These are phyloP conservation scores for Alternaria sp. DNA, from an alignment of 2,329 filamentous ascomycete genomes.

Conservation along the genomic window DNA sequence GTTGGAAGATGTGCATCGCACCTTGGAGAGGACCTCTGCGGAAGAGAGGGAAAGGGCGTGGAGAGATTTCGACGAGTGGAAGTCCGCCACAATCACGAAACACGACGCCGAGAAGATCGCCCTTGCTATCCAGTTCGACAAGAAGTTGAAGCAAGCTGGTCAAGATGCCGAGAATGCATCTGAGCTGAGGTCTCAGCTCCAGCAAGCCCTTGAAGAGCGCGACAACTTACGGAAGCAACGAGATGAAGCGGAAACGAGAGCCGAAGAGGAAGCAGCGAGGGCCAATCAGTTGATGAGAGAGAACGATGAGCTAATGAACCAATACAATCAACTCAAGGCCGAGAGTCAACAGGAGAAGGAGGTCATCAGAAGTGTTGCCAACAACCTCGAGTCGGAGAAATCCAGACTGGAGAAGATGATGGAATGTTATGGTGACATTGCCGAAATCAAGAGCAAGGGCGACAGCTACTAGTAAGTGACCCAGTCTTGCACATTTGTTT, in stretches of 20 bases:
- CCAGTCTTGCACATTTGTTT: constrained; percentile 30
- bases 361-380: constrained; percentile 50
- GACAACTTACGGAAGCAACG: constrained; percentile 56
- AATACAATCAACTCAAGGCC: constrained; percentile 42
- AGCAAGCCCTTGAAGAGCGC: constrained; percentile 59
- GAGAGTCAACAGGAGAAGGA: constrained; percentile 50
- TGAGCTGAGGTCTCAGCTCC: constrained; percentile 50
- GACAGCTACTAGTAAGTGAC: constrained; percentile 57
- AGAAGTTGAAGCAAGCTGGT: constrained; percentile 56
- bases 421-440: constrained; percentile 54
- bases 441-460: constrained; percentile 55
- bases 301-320: constrained; percentile 47
- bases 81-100: constrained; percentile 46
- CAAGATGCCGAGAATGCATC: constrained; percentile 54
- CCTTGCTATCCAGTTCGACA: constrained; percentile 52
- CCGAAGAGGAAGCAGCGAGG: constrained; percentile 44
- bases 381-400: constrained; percentile 54
- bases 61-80: constrained; percentile 56
- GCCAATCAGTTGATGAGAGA: constrained; percentile 44
- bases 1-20: constrained; percentile 52
- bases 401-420: constrained; percentile 54
- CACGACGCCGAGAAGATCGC: constrained; percentile 52
- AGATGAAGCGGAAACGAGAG: constrained; percentile 42
- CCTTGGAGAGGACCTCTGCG: constrained; percentile 50
- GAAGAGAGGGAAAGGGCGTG: constrained; percentile 48